These are phyloP conservation scores for Aureobasidium sp. DNA, from an alignment of 2,329 filamentous ascomycete genomes.

Conservation along the genomic window DNA sequence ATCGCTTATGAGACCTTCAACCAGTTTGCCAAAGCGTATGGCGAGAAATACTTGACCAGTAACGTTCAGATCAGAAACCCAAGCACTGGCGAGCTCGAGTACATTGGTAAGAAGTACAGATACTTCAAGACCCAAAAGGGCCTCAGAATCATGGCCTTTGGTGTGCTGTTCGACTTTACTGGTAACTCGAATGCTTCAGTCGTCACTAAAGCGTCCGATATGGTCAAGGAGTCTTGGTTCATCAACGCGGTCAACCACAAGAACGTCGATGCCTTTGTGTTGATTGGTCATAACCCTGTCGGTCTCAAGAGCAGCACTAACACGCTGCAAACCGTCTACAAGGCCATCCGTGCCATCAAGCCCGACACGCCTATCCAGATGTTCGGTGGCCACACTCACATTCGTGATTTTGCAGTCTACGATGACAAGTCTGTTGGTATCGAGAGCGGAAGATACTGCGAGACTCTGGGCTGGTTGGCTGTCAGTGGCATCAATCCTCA, in stretches of 20 bases:
- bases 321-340: slow-evolving; percentile 41
- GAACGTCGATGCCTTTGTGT: slow-evolving; percentile 56
- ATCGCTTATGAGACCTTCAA: slow-evolving; percentile 56
- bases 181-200: slow-evolving; percentile 57
- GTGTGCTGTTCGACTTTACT: slow-evolving; percentile 43
- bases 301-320: slow-evolving; percentile 38
- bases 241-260: slow-evolving; percentile 48
- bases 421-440: slow-evolving; percentile 56
- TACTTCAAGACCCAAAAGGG: slow-evolving; percentile 46
- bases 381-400: slow-evolving; percentile 59
- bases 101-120: slow-evolving; percentile 42
- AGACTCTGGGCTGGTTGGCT: slow-evolving; percentile 62
- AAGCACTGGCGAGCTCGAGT: slow-evolving; percentile 37
- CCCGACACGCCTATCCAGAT: slow-evolving; percentile 56
- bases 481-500: slow-evolving; percentile 51
- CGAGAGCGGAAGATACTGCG: slow-evolving; percentile 58
- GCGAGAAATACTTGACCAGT: slow-evolving; percentile 47
- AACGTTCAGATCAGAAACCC: slow-evolving; percentile 47
- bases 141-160: slow-evolving; percentile 48
- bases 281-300: slow-evolving; percentile 58
- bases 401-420: slow-evolving; percentile 58
- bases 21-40: slow-evolving; percentile 53
- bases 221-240: slow-evolving; percentile 55
- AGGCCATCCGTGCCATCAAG: slow-evolving; percentile 52
- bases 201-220: slow-evolving; percentile 48